A percentile compares a stretch with the other conserved stretches of the same genome.
Conservation (phyloP, 169 alveolate species). For the Blepharisma undulans region DNA sequence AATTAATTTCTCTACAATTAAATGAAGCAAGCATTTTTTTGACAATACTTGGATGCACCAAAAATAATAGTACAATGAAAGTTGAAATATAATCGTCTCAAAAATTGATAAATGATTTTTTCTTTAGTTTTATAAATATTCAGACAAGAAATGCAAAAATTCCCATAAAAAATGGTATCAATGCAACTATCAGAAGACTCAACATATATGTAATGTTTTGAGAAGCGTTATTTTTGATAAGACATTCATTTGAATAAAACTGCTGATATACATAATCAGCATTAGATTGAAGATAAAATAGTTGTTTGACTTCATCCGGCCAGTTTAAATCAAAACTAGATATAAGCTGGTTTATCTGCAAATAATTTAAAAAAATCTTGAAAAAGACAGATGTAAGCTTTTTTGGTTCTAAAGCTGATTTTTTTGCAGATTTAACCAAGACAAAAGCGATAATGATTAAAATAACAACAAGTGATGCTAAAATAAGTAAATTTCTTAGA, state of each 20-base stretch:
- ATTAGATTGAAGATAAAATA: not conserved
- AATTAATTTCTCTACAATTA: conserved; percentile 53
- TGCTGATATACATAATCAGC: not conserved
- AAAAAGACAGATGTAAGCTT: conserved; percentile 42
- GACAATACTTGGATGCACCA: conserved; percentile 48
- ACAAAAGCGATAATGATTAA: conserved; percentile 29
- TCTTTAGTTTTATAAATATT: not conserved
- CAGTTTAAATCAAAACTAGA: conserved; percentile 52
- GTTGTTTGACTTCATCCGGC: conserved; percentile 44
- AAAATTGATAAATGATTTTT: not conserved
- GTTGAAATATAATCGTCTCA: not conserved
- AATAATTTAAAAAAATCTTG: conserved; percentile 57
- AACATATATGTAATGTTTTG: not conserved
- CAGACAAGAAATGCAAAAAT: not conserved
- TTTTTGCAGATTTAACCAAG: conserved; percentile 45
- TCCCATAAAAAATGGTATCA: not conserved
- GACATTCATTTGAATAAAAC: not conserved
- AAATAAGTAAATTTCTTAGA: not conserved
- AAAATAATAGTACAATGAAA: conserved; percentile 37
- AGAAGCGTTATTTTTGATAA: not conserved
- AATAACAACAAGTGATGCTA: not conserved
- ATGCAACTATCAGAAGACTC: not conserved
- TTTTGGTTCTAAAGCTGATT: conserved; percentile 41
- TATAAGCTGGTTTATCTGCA: conserved; percentile 45
- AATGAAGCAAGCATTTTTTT: conserved; percentile 33